phyloP scores from a whole-genome alignment of 441 rosid species.

The Biscutella laevigata region DNA sequence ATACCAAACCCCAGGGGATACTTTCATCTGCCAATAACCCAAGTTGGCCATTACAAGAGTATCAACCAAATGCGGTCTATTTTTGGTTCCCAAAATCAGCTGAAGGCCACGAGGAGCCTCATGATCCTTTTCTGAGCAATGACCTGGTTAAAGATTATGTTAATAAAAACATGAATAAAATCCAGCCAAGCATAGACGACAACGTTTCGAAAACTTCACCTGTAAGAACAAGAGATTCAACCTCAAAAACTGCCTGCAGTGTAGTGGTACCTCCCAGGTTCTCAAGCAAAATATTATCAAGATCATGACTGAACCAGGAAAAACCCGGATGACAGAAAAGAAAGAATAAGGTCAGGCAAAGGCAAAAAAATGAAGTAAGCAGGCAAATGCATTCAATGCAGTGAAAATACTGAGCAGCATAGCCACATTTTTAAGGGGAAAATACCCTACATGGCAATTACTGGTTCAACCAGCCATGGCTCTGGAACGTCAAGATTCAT shows the following conservation, averaged over 20 bases:
- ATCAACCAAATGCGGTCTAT: conserved; percentile 87
- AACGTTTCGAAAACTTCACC: conserved; percentile 42
- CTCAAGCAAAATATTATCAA: conserved; percentile 97
- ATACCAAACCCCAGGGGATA: conserved; percentile 96
- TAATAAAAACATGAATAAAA: conserved; percentile 19
- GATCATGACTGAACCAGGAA: conserved; percentile 67
- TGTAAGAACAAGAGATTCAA: conserved; percentile 96
- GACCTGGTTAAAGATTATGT: conserved; percentile 47
- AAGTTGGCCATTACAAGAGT: conserved; percentile 99
- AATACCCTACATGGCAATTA: conserved; percentile 83
- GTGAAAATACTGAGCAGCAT: neutral
- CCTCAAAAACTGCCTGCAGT: conserved; percentile 94
- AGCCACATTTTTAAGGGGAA: conserved; percentile 12
- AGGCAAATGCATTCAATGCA: conserved; percentile 13
- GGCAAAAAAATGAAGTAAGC: conserved; percentile 1
- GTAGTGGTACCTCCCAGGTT: conserved; percentile 96
- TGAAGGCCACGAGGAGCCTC: conserved; percentile 99
- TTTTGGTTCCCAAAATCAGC: conserved; percentile 90
- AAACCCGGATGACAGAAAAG: conserved; percentile 15
- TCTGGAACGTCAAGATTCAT: conserved; percentile 99
- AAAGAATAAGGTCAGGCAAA: conserved; percentile 14
- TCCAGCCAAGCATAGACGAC: conserved; percentile 5
- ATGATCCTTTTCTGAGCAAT: conserved; percentile 94
- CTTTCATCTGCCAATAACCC: conserved; percentile 99
- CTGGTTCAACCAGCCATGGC: conserved; percentile 99